Evolutionary conservation across 2,329 filamentous ascomycete species (phyloP), one percentile per base, ranked within the genome.

Genomic region (Diaporthe citri): DNA sequence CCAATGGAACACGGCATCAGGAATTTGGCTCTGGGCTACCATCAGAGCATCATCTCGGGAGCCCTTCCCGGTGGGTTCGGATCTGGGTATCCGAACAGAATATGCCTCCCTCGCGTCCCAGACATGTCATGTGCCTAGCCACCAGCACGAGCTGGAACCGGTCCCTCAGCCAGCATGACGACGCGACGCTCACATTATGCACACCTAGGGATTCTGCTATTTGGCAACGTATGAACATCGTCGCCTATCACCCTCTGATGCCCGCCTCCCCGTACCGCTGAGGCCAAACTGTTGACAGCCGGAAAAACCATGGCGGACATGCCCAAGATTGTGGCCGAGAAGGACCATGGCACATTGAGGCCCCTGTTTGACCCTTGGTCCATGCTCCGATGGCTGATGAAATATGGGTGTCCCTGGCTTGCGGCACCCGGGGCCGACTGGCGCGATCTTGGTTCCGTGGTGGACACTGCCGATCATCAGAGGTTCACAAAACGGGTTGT

Each of bases 391-490:
- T 69, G 48, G 64, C 64, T 55, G 46, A 39, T 69, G 48, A 41
- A 34, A 52, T 41, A 69, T 28, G 48, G 64, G 64, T 41, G 34
- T 25, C 48, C 64, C 64, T 55, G 39, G 64, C 48, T 69, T 46
- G 31, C 48, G 41, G 41, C 22, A 62, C 22, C 46, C 57, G 34
- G 34, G 71, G 17, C 48, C 46, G 46, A 41, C 34, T 72, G 46
- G 48, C 71, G 17, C 57, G 25, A 72, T 72, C 57, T 72, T 48
- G 70, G 71, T 56, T 31, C 56, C 46, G 70, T 48, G 67, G 70
- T 72, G 70, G 70, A 62, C 70, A 72, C 70, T 25, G 56, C 31
- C 43, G 70, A 62, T 57, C 22, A 43, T 36, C 43, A 60, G 25
- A 52, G 56, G 48, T 34, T 64, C 10, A 55, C 43, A n/a, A 55